Percentiles rank a stretch among this genome's conserved stretches.
These are phyloP conservation scores for Ceratobasidium sp. DNA, from an alignment of 1,284 basidiomycete species.

Conservation along the genomic window DNA sequence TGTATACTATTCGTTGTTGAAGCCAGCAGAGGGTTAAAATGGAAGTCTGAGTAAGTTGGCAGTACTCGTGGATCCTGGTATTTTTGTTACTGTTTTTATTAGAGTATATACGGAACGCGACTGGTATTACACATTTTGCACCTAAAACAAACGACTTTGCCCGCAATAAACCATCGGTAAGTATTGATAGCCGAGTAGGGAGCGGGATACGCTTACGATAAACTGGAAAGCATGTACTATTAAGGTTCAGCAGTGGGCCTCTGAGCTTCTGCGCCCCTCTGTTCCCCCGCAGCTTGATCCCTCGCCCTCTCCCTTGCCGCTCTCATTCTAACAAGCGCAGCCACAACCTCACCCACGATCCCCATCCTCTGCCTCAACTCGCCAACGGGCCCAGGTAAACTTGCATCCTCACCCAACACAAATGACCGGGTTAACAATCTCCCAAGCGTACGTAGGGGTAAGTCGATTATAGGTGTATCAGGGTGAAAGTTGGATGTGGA, in stretches of 20 bases:
- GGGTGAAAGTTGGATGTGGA: conserved; percentile 23
- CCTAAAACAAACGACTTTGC: neutral
- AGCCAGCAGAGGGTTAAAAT: neutral
- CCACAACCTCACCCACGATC: conserved; percentile 4
- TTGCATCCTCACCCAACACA: conserved; percentile 1
- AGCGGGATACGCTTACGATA: neutral
- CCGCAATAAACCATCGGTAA: too few relatives aligned
- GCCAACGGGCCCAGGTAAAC: conserved; percentile 15
- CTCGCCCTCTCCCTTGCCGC: conserved; percentile 2
- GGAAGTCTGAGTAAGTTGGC: neutral
- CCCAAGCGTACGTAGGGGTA: conserved; percentile 22
- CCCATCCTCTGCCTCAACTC: conserved; percentile 7
- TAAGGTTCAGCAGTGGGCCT: too few relatives aligned
- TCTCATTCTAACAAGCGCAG: conserved; percentile 17
- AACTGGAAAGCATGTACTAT: too few relatives aligned
- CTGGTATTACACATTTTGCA: neutral
- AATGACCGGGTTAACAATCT: conserved; percentile 1
- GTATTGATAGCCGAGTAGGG: too few relatives aligned
- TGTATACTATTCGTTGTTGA: conserved; percentile 24
- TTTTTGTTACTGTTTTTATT: neutral
- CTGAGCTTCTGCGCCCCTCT: neutral
- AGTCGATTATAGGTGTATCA: conserved; percentile 21
- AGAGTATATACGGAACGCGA: neutral
- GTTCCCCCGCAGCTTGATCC: too few relatives aligned
- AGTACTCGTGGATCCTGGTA: too few relatives aligned